Evolutionary conservation across 345 rosid species (phyloP).

Genomic region (Carallia brachiata): DNA sequence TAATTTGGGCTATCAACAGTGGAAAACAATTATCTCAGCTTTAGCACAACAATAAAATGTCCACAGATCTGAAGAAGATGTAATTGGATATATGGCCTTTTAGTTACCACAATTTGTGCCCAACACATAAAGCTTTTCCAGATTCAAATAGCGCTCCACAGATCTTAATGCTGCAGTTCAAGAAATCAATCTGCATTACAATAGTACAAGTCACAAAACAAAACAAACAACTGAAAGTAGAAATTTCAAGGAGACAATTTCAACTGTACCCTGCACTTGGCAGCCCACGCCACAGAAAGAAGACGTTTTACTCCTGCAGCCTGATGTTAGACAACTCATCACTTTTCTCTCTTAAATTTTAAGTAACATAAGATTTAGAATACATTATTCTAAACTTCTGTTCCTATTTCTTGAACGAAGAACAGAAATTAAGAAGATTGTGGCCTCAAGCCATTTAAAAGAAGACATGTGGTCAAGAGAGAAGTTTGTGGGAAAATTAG

Average conservation of each 20-base stretch:
- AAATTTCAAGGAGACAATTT: conserved; percentile 13
- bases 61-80: neutral
- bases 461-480: no score
- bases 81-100: conserved; percentile 8
- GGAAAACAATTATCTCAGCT: conserved; percentile 1
- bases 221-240: conserved; percentile 22
- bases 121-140: conserved; percentile 89
- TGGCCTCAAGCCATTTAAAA: no score
- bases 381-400: no score
- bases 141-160: conserved; percentile 77
- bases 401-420: no score
- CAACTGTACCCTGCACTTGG: conserved; percentile 82
- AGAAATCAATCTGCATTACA: conserved; percentile 93
- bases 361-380: neutral
- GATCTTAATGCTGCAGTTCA: conserved; percentile 93
- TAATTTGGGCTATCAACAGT: neutral
- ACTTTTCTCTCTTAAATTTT: conserved; percentile 4
- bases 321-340: conserved; percentile 35
- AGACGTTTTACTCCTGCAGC: conserved; percentile 93
- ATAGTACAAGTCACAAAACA: conserved; percentile 51
- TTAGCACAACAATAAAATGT: neutral
- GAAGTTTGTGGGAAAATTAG: no score
- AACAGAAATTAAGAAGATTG: no score
- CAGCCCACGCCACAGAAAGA: conserved; percentile 97
- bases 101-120: conserved; percentile 94